Evolutionary conservation across 805 yeast genomes (phyloP), one percentile per base, ranked within the genome.

Genomic region (Pichia cephalocereana): DNA sequence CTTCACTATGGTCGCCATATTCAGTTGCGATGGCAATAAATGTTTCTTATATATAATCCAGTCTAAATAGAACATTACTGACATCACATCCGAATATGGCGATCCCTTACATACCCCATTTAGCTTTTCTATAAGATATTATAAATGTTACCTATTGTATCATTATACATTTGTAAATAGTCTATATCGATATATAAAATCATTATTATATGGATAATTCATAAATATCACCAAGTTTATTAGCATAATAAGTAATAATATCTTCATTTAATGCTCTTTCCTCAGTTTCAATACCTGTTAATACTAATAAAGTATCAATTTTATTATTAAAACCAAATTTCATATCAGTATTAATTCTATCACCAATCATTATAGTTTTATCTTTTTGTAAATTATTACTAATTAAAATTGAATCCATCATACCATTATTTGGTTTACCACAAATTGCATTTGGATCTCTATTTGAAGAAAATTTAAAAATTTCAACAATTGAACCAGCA

Each of bases 321-420:
- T 93, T 93, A 46, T 96, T 96, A 50, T 81, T 82, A 48, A 78
- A 72, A 41, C 98, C 99, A 65, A 93, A 93, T 60, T 76, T 77
- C 82, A 93, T 91, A 60, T 93, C 99, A 0, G 99, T 93, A 64
- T 93, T 91, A 50, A 93, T 71, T 55, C 99, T 75, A 63, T 93
- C 99, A 19, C 99, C 99, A 49, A 93, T 79, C 98, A 93, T 93
- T 54, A 91, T 75, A 12, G 95, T 82, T 49, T 78, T 74, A 4
- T 67, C 54, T 46, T 79, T 77, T 46, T 80, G 80, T 34, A 79
- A 69, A 18, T 75, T 65, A 49, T 77, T 74, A 36, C 80, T 79
- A 4, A 85, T 85, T 52, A 82, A 77, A 62, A 93, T 86, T 19
- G 95, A 82, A 60, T 87, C 86, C 82, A 93, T 77, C 96, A 93